Evolutionary conservation across 768 basidiomycete species (phyloP).

Genomic region (Tricholomella constricta): DNA sequence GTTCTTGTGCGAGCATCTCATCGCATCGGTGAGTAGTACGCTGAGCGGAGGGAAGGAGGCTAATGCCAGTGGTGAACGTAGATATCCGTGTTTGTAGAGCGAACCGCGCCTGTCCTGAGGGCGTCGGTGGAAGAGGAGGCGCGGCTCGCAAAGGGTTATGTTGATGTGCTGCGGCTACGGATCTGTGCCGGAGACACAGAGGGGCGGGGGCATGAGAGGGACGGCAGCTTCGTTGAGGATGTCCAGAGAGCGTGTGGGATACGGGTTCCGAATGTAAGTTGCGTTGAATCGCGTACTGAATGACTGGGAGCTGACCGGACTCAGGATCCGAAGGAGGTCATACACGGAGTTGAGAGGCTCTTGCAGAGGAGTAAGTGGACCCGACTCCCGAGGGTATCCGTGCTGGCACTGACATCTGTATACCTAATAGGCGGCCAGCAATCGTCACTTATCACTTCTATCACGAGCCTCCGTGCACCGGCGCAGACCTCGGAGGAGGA

Average conservation of each 20-base stretch:
- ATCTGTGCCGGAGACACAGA: slow-evolving; percentile 8
- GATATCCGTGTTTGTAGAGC: slow-evolving; percentile 26
- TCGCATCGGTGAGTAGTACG: slow-evolving; percentile 20
- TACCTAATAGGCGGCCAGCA: slow-evolving; percentile 3
- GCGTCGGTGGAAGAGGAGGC: slow-evolving; percentile 20
- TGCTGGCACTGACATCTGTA: not conserved
- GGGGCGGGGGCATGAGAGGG: not conserved
- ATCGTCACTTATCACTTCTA: slow-evolving; percentile 2
- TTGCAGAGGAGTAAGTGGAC: slow-evolving; percentile 6
- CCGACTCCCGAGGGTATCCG: not conserved
- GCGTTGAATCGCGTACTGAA: not conserved
- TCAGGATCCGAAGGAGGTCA: slow-evolving; percentile 2
- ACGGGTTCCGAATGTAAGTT: not conserved
- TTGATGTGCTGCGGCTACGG: slow-evolving; percentile 22
- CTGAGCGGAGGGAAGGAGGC: too few species aligned
- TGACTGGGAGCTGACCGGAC: not conserved
- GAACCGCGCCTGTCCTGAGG: slow-evolving; percentile 23
- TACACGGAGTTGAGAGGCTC: slow-evolving; percentile 4
- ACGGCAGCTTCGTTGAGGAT: slow-evolving; percentile 5
- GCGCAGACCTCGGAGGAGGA: slow-evolving; percentile 8
- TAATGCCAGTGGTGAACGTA: too few species aligned
- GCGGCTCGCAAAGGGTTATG: slow-evolving; percentile 21
- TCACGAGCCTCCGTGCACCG: not conserved
- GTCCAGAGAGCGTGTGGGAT: slow-evolving; percentile 7
- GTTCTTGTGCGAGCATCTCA: slow-evolving; percentile 28